These are phyloP conservation scores for Pythium guiyangense DNA, from an alignment of 352 stramenopile species.

Conservation along the genomic window DNA sequence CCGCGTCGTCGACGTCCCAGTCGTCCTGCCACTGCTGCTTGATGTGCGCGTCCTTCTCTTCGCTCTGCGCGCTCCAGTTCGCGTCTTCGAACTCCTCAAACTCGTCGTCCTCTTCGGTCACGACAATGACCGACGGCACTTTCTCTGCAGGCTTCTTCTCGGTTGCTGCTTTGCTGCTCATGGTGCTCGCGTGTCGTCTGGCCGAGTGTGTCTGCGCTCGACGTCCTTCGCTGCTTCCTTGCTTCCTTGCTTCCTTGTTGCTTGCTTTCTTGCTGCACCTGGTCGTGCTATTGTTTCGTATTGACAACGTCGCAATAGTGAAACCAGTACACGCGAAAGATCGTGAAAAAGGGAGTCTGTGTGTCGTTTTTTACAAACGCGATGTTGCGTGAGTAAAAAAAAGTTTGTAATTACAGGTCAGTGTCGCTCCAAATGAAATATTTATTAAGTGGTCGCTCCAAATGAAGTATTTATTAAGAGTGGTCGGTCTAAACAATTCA, in stretches of 20 bases:
- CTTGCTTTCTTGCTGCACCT: too few relatives aligned
- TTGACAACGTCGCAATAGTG: neutral
- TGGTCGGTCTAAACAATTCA: too few relatives aligned
- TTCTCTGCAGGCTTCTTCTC: slow-evolving; percentile 44
- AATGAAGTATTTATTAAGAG: too few relatives aligned
- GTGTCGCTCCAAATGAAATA: too few relatives aligned
- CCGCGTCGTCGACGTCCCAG: slow-evolving; percentile 90
- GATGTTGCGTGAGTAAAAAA: slow-evolving; percentile 13
- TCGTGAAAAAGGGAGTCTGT: slow-evolving; percentile 6
- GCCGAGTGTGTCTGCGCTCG: too few relatives aligned
- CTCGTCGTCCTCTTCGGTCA: slow-evolving; percentile 87
- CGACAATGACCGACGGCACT: slow-evolving; percentile 57
- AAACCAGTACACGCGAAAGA: slow-evolving; percentile 8
- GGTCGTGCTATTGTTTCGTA: neutral
- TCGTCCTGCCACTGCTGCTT: slow-evolving; percentile 93
- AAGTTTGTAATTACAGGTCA: slow-evolving; percentile 15
- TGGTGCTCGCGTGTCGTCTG: too few relatives aligned
- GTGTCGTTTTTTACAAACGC: slow-evolving; percentile 5
- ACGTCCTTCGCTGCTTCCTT: too few relatives aligned
- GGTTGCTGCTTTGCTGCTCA: slow-evolving; percentile 7
- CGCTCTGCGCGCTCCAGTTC: slow-evolving; percentile 63
- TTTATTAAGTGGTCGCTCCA: too few relatives aligned
- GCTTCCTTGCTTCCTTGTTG: too few relatives aligned
- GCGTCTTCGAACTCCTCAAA: slow-evolving; percentile 88
- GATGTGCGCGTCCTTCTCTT: slow-evolving; percentile 80